Evolutionary conservation across 2,329 filamentous ascomycete species (phyloP).

Genomic region (Pestalotiopsis fici): DNA sequence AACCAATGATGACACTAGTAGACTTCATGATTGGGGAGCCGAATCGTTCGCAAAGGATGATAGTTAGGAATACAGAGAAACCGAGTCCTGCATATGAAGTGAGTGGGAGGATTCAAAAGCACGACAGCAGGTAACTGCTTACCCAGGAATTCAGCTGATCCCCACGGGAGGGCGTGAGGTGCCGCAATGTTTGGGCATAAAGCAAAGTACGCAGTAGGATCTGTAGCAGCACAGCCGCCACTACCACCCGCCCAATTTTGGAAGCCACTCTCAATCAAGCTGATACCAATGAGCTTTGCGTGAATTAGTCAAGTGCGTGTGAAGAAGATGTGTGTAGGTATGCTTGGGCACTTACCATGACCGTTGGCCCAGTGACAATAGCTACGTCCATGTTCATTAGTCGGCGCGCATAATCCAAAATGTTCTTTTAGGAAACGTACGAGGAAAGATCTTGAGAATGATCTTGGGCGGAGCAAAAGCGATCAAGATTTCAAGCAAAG

Average conservation of each 20-base stretch:
- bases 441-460: slow-evolving; percentile 75
- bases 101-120: neutral
- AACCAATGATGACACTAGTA: slow-evolving; percentile 72
- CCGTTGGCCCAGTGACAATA: slow-evolving; percentile 72
- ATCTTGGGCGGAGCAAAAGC: slow-evolving; percentile 72
- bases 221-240: slow-evolving; percentile 56
- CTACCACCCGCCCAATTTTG: slow-evolving; percentile 77
- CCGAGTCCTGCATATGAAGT: slow-evolving; percentile 51
- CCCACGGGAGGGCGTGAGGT: slow-evolving; percentile 75
- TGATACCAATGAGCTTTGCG: slow-evolving; percentile 66
- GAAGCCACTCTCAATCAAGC: slow-evolving; percentile 71
- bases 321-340: neutral
- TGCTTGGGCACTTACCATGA: neutral
- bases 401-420: neutral
- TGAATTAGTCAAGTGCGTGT: neutral
- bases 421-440: neutral
- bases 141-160: slow-evolving; percentile 75
- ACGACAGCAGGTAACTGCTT: slow-evolving; percentile 2
- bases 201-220: slow-evolving; percentile 55
- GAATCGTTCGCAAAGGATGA: slow-evolving; percentile 79
- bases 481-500: slow-evolving; percentile 71
- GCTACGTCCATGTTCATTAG: slow-evolving; percentile 30
- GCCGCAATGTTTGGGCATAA: slow-evolving; percentile 68
- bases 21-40: slow-evolving; percentile 85
- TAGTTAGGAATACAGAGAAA: slow-evolving; percentile 78